Evolutionary conservation across 805 yeast genomes (phyloP), one percentile per base, ranked within the genome.

Genomic region (Dipodascopsis uninucleata): DNA sequence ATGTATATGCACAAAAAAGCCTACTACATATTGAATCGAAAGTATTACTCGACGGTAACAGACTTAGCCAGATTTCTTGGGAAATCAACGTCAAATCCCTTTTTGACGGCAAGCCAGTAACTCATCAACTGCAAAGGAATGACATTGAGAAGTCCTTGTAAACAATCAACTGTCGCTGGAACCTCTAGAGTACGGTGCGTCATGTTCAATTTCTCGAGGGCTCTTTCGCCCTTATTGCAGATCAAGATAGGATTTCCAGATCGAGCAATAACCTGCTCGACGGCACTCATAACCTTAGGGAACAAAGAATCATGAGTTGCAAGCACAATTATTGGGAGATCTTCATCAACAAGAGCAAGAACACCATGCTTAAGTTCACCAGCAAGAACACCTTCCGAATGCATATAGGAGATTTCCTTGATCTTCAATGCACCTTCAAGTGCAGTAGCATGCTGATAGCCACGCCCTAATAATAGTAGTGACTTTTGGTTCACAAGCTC

Each of bases 311-410:
- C 99, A 63, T 94, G 79, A 4, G 99, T 90, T 41, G 97, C 97
- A 65, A 93, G 81, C 3, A 95, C 95, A 67, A 93, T 83, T 57
- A 93, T 86, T 49, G 99, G 99, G 63, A 93, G 73, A 52, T 82
- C 75, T 58, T 85, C 95, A 69, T 93, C 99, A 49, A 93, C 97
- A 49, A 93, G 76, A 5, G 99, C 99, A 61, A 93, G 77, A 25
- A 87, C 96, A 70, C 99, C 99, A 65, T 93, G 99, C 69, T 93
- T 93, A 70, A 93, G 79, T 71, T 93, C 99, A 67, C 98, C 99
- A 18, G 99, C 98, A 56, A 93, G 79, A 42, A 93, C 96, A 73
- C 98, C 99, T 72, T 93, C 99, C 17, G 97, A 87, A 67, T 93
- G 99, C 87, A 93, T 93, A 68, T 93, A 93, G 2, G 97, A 90